Evolutionary conservation across 148 eudicot species (phyloP).

Genomic region (Rhododendron kiyosumense): DNA sequence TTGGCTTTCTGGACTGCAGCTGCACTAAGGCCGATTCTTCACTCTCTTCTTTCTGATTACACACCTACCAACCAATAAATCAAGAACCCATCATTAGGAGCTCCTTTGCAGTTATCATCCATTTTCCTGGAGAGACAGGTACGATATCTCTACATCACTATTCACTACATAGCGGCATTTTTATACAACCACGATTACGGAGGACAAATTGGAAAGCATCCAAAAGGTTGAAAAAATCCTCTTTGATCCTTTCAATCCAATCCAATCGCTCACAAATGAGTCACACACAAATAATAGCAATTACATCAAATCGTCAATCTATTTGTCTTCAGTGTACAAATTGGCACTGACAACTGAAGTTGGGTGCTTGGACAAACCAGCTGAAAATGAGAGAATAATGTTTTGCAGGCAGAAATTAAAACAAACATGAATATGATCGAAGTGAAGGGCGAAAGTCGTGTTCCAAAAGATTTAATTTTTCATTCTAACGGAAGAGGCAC

Average conservation of each 20-base stretch:
- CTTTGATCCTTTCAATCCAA: neutral
- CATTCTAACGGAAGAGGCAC: no score
- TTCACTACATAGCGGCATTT: neutral
- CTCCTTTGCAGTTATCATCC: neutral
- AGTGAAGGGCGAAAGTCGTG: neutral
- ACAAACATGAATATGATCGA: neutral
- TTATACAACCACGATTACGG: neutral
- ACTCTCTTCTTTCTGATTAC: constrained; percentile 20
- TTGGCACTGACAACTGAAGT: neutral
- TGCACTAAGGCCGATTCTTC: constrained; percentile 33
- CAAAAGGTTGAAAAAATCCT: neutral
- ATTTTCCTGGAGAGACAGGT: neutral
- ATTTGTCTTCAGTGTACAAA: neutral
- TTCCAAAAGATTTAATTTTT: neutral
- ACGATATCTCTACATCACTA: neutral
- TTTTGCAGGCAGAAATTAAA: neutral
- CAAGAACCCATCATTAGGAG: neutral
- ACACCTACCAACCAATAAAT: neutral
- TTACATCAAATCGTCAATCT: neutral
- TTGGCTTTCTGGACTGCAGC: constrained; percentile 33
- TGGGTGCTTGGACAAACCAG: neutral
- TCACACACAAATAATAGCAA: neutral
- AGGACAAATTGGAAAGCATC: neutral
- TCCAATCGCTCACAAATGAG: neutral
- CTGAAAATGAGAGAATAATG: neutral